Evolutionary conservation across 305 asterid species (phyloP).

Genomic region (Solanum chacoense): DNA sequence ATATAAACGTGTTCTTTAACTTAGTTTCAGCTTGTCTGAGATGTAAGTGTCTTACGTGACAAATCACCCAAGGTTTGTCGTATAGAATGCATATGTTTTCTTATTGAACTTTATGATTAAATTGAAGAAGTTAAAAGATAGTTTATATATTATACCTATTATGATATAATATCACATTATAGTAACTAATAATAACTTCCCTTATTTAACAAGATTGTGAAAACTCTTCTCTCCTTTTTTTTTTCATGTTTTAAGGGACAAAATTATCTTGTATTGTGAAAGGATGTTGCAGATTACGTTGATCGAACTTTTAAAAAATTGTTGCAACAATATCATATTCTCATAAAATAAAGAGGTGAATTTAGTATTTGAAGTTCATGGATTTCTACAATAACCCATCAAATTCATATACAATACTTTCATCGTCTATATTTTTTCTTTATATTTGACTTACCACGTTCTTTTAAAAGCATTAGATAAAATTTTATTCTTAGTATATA

Average conservation of each 20-base stretch:
- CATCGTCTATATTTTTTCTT: no score
- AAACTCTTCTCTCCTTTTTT: neutral
- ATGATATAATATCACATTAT: neutral
- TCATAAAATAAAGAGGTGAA: neutral
- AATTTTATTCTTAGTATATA: neutral
- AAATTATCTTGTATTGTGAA: neutral
- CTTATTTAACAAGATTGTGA: neutral
- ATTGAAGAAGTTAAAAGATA: no score
- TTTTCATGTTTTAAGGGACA: neutral
- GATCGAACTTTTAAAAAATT: neutral
- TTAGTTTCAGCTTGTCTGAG: neutral
- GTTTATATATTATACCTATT: neutral
- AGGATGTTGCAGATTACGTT: neutral
- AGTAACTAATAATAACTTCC: neutral
- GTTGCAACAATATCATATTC: neutral
- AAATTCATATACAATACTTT: neutral
- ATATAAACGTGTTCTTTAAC: neutral
- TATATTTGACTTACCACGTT: neutral
- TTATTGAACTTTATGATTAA: no score
- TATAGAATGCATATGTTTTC: neutral
- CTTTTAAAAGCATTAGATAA: neutral
- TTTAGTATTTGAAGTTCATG: neutral
- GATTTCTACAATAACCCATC: neutral
- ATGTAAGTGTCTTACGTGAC: neutral
- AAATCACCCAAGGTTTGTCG: neutral